Percentiles rank a stretch among this genome's conserved stretches.
Conservation (phyloP, 139 green algal genomes). For the Nannochloris sp. region DNA sequence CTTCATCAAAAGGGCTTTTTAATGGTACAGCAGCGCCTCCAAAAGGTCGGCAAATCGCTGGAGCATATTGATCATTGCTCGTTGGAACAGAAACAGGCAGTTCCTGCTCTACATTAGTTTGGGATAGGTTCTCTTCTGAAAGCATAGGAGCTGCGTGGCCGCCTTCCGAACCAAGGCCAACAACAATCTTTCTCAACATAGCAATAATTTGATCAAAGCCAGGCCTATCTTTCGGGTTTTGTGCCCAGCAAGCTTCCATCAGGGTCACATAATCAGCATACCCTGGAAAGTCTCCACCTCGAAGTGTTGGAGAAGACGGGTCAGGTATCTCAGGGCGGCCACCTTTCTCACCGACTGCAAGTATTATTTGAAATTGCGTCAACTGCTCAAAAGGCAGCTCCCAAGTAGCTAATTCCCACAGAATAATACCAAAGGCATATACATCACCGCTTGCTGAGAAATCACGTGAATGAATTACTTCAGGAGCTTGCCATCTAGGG, state of each 20-base stretch:
- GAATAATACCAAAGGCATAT: constrained; percentile 46
- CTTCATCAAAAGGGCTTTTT: constrained; percentile 3
- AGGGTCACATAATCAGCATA: constrained; percentile 23
- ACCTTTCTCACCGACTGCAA: constrained; percentile 10
- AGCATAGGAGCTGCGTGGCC: background rate
- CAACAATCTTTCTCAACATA: background rate
- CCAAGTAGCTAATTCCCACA: constrained; percentile 75
- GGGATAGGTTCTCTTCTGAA: background rate
- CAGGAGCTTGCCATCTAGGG: constrained; percentile 50
- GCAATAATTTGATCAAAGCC: constrained; percentile 35
- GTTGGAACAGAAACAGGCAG: background rate
- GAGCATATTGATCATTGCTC: too few relatives aligned
- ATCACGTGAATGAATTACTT: constrained; percentile 32
- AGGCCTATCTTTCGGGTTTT: constrained; percentile 50
- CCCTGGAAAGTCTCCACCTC: constrained; percentile 9
- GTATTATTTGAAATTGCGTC: constrained; percentile 38
- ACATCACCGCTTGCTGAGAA: constrained; percentile 12
- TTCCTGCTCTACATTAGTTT: background rate
- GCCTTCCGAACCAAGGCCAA: too few relatives aligned
- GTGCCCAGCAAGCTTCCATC: constrained; percentile 31
- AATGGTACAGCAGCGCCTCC: too few relatives aligned
- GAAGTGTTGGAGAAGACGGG: background rate
- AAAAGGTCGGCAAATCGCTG: too few relatives aligned
- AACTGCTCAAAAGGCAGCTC: constrained; percentile 58
- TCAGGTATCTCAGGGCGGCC: constrained; percentile 3